These are phyloP conservation scores for Flaveria floridana DNA, from an alignment of 140 eudicot genomes.

Conservation along the genomic window DNA sequence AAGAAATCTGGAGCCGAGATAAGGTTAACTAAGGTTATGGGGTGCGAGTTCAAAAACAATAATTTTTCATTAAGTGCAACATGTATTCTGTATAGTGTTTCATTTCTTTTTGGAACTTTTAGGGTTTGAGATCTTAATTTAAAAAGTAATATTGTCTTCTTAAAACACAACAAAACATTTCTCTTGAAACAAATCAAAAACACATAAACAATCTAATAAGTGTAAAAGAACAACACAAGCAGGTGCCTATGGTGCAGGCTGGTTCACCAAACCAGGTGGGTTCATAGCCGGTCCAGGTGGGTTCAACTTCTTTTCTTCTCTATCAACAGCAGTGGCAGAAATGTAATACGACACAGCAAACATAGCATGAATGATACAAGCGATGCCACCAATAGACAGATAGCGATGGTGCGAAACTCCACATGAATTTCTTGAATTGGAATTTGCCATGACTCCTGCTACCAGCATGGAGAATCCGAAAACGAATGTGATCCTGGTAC, in stretches of 20 bases:
- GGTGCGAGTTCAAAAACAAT: too few relatives aligned
- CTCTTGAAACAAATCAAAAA: not conserved
- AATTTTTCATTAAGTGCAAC: too few relatives aligned
- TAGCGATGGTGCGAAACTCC: constrained; percentile 55
- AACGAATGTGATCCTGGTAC: constrained; percentile 53
- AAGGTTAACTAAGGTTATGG: too few relatives aligned
- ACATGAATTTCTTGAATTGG: constrained; percentile 54
- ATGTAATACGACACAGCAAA: constrained; percentile 62
- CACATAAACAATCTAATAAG: not conserved
- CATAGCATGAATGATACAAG: constrained; percentile 69
- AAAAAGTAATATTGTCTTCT: too few relatives aligned
- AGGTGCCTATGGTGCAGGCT: constrained; percentile 9
- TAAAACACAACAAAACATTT: not conserved
- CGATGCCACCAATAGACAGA: constrained; percentile 70
- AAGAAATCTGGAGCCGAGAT: too few relatives aligned
- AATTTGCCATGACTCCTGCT: constrained; percentile 55
- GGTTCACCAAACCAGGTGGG: constrained; percentile 24
- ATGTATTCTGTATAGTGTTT: too few relatives aligned
- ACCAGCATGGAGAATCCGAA: constrained; percentile 57
- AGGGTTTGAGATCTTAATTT: too few relatives aligned
- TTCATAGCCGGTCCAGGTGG: constrained; percentile 12
- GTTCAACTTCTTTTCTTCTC: constrained; percentile 47
- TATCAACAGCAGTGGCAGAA: constrained; percentile 51
- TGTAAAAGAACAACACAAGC: constrained; percentile 9
- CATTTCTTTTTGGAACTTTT: too few relatives aligned